Conservation (phyloP, 495 filamentous ascomycete genomes). For the Massariosphaeria phaeospora region DNA sequence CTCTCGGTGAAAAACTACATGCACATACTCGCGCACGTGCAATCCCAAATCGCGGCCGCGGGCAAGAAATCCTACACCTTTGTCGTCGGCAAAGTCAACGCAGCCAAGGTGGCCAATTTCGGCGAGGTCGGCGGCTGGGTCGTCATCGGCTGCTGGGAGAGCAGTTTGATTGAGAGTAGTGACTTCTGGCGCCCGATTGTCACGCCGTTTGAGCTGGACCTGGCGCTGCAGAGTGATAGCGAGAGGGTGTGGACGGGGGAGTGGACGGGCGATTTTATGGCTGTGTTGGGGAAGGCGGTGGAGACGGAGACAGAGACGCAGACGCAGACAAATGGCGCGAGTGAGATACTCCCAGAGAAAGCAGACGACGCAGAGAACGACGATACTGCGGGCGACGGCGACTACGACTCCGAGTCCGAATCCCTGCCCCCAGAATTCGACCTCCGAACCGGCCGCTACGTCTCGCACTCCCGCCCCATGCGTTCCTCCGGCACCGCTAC, state of each 20-base stretch:
- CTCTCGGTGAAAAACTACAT: conserved; percentile 88
- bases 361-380: conserved; percentile 25
- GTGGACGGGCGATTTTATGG: conserved; percentile 46
- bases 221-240: conserved; percentile 65
- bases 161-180: conserved; percentile 75
- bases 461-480: conserved; percentile 81
- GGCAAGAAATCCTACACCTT: conserved; percentile 95
- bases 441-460: conserved; percentile 77
- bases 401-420: conserved; percentile 55
- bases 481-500: conserved; percentile 41
- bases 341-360: conserved; percentile 3
- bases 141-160: conserved; percentile 97
- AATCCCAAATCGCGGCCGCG: conserved; percentile 60
- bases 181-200: conserved; percentile 83
- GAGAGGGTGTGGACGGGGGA: conserved; percentile 51
- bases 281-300: conserved; percentile 31
- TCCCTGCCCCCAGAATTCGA: conserved; percentile 86
- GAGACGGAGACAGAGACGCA: conserved; percentile 23
- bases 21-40: conserved; percentile 66
- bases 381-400: conserved; percentile 18
- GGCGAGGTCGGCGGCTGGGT: conserved; percentile 93
- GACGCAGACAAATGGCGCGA: background rate
- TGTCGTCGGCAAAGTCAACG: conserved; percentile 93
- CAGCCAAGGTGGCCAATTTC: conserved; percentile 95
- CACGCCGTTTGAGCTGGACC: conserved; percentile 82